phyloP scores from a whole-genome alignment of 1,284 basidiomycete species.

The Naganishia liquefaciens region DNA sequence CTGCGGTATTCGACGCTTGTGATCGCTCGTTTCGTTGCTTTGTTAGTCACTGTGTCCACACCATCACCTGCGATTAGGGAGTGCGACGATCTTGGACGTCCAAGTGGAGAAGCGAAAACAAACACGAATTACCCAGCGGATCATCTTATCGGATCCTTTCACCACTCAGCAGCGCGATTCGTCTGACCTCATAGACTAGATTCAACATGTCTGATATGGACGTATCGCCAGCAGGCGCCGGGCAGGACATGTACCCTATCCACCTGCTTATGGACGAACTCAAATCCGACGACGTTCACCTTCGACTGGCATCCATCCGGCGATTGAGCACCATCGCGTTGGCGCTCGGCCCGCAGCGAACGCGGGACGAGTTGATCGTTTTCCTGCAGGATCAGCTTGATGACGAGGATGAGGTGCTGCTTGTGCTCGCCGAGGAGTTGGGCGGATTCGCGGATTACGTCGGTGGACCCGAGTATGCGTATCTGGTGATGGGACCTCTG shows the following conservation, averaged over 20 bases:
- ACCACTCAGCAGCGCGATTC: background rate
- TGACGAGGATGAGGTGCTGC: constrained; percentile 97
- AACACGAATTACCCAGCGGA: too few relatives aligned
- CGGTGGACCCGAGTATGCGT: constrained; percentile 85
- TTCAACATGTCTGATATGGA: constrained; percentile 18
- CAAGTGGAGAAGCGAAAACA: background rate
- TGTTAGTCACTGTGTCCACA: too few relatives aligned
- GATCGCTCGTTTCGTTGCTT: too few relatives aligned
- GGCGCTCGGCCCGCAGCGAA: constrained; percentile 91
- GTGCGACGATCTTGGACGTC: too few relatives aligned
- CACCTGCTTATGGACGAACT: constrained; percentile 66
- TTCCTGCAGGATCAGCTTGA: constrained; percentile 98
- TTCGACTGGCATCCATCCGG: constrained; percentile 95
- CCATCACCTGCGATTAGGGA: too few relatives aligned
- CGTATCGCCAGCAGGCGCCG: constrained; percentile 21
- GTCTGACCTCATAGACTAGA: background rate
- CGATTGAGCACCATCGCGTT: constrained; percentile 98
- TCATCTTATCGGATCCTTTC: too few relatives aligned
- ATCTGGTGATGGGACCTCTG: constrained; percentile 85
- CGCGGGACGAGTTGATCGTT: constrained; percentile 92
- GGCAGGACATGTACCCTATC: constrained; percentile 47
- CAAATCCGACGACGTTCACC: constrained; percentile 86
- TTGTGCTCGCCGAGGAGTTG: constrained; percentile 94
- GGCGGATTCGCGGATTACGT: constrained; percentile 92
- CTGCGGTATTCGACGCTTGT: too few relatives aligned